Evolutionary conservation across 139 green algal genomes (phyloP), one percentile per base, ranked within the genome.

Genomic region (Chlorella sp.): DNA sequence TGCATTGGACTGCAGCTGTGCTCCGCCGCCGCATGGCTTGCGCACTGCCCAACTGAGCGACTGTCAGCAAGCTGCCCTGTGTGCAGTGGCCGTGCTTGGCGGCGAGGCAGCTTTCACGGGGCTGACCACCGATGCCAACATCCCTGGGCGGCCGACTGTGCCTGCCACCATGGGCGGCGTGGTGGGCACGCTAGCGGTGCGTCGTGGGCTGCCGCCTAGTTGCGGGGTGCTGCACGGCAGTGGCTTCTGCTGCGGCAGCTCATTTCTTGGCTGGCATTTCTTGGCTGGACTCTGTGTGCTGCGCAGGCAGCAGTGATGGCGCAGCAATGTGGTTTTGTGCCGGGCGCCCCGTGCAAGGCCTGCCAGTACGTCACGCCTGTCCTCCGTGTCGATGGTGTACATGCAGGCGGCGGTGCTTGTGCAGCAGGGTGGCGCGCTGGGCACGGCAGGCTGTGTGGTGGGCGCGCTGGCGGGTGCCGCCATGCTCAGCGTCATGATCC

Each of bases 71-170:
- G n/a, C 25, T 60, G 28, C 51, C 25, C 74, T 57, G 4, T 60
- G 32, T 72, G 87, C 87, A 90, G 87, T 78, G 16, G 81, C 80
- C 3, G 80, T 91, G 13, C 60, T 87, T 28, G 85, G 80, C 30
- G 86, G 36, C 9, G 85, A 90, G 74, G 86, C 86, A 20, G 75
- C 80, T 16, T 87, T 85, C 62, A 85, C 79, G 12, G 79, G 87
- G 11, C 65, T 88, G 23, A 74, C 57, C 25, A 57, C 69, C 28
- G 32, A 84, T 38, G 32, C 74, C 1, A 51, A 16, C 16, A 64
- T n/a, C 11, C 60, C 80, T 17, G 87, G 87, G 34, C 63, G 70
- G 12, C 87, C 87, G 1, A 71, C 76, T 1, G 57, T 91, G n/a
- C 25, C 26, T 21, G 20, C 25, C 13, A 91, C 85, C 21, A 18